Evolutionary conservation across 108 stramenopile genomes (phyloP), one percentile per base, ranked within the genome.

Genomic region (Pseudonitzschia delicatissima): DNA sequence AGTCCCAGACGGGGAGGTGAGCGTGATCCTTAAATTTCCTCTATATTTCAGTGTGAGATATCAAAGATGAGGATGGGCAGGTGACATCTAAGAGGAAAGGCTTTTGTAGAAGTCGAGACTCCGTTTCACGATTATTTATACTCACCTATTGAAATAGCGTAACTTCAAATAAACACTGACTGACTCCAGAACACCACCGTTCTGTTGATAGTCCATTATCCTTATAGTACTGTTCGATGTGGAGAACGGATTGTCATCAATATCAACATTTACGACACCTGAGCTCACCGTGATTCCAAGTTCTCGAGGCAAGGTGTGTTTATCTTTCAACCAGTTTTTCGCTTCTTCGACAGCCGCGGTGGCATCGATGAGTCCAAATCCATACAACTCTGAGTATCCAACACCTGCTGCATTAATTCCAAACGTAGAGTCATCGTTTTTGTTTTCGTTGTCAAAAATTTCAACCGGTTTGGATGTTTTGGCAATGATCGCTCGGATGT

Each of bases 351-450:
- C 74, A n/a, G 81, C 77, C 13, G 58, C 66, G 4, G 39, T 25
- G 20, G 81, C 81, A 72, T 82, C 71, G 48, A 82, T 71, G 26
- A 77, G 64, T 26, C 81, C 81, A 66, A 82, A 82, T 12, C 81
- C 81, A 55, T 78, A 78, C 51, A 45, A 28, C 44, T 76, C 47
- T 35, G 65, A 67, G 72, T 82, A 77, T 4, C 27, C 23, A 27
- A 76, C 61, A n/a, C 77, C 77, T 15, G 73, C 81, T 13, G 21
- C 64, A 28, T 82, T 82, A 7, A 35, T 51, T 4, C 59, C 12
- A 47, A 42, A 57, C 17, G 57, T 33, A 5, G 18, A 35, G 13
- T 74, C 73, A 45, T 64, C 64, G 7, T 48, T 23, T 2, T 48
- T 17, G 17, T 17, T 23, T 3, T 6, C 42, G n/a, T 44, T n/a